Conservation (phyloP, 768 basidiomycete genomes). For the Dentipellis fragilis region DNA sequence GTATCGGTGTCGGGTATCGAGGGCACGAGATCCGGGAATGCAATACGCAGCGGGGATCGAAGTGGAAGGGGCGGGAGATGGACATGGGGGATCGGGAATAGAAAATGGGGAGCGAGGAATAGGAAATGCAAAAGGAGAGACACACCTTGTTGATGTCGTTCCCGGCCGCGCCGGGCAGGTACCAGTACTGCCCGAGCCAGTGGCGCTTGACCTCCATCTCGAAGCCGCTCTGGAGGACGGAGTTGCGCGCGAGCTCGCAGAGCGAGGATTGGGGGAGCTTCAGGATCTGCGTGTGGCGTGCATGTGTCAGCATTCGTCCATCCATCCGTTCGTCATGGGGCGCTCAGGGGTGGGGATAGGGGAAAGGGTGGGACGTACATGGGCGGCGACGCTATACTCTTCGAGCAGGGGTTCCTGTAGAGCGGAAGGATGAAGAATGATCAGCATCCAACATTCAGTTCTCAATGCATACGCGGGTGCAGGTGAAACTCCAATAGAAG, state of each 20-base stretch:
- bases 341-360: not conserved
- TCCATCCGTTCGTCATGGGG: not conserved
- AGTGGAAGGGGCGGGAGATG: too few species aligned
- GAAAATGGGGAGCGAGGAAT: not conserved
- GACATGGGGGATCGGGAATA: too few species aligned
- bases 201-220: slow-evolving; percentile 97
- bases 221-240: slow-evolving; percentile 92
- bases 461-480: too few species aligned
- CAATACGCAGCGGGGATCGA: too few species aligned
- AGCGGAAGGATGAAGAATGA: not conserved
- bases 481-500: too few species aligned
- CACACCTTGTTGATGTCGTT: slow-evolving; percentile 92
- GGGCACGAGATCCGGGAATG: not conserved
- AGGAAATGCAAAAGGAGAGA: slow-evolving; percentile 1
- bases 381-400: slow-evolving; percentile 96
- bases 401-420: slow-evolving; percentile 84
- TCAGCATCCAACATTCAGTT: not conserved
- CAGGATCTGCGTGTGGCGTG: slow-evolving; percentile 68
- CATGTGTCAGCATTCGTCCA: not conserved
- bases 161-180: slow-evolving; percentile 82
- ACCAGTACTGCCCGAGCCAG: slow-evolving; percentile 92
- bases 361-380: slow-evolving; percentile 38
- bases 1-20: not conserved
- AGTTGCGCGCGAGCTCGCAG: slow-evolving; percentile 97
- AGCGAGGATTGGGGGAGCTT: slow-evolving; percentile 90